A percentile compares a stretch with the other conserved stretches of the same genome.
These are phyloP conservation scores for Polyporus tsugae DNA, from an alignment of 1,284 basidiomycete species.

Conservation along the genomic window DNA sequence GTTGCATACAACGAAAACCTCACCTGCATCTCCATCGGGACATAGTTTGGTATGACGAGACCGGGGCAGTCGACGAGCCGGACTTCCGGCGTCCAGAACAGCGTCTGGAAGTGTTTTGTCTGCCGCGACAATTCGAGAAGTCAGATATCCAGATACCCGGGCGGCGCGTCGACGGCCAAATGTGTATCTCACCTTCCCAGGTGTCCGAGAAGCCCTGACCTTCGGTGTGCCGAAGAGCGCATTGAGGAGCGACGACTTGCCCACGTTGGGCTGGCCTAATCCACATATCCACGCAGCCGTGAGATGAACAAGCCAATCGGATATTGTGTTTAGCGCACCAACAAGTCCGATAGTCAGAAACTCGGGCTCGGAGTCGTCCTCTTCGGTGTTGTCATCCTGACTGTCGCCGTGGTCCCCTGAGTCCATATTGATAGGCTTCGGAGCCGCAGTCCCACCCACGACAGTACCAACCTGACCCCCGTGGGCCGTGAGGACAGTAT, in stretches of 20 bases:
- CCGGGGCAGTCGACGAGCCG: slow-evolving; percentile 89
- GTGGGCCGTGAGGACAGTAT: slow-evolving; percentile 56
- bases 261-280: slow-evolving; percentile 91
- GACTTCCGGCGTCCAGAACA: slow-evolving; percentile 85
- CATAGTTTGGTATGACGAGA: slow-evolving; percentile 82
- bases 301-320: not conserved
- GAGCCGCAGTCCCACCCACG: slow-evolving; percentile 50
- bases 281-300: not conserved
- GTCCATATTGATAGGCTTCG: slow-evolving; percentile 39
- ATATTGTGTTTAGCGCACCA: slow-evolving; percentile 51
- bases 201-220: slow-evolving; percentile 88
- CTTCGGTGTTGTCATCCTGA: slow-evolving; percentile 38
- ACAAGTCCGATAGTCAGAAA: slow-evolving; percentile 86
- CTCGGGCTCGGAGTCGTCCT: slow-evolving; percentile 52
- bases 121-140: slow-evolving; percentile 39
- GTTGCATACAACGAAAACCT: slow-evolving; percentile 37
- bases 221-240: slow-evolving; percentile 86
- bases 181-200: slow-evolving; percentile 76
- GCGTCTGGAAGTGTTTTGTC: slow-evolving; percentile 95
- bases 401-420: slow-evolving; percentile 26
- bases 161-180: slow-evolving; percentile 5
- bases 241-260: slow-evolving; percentile 91
- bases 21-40: slow-evolving; percentile 84
- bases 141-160: not conserved
- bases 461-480: slow-evolving; percentile 53